Conservation (phyloP, 495 filamentous ascomycete species). For the Sabuloglossum arenarium region DNA sequence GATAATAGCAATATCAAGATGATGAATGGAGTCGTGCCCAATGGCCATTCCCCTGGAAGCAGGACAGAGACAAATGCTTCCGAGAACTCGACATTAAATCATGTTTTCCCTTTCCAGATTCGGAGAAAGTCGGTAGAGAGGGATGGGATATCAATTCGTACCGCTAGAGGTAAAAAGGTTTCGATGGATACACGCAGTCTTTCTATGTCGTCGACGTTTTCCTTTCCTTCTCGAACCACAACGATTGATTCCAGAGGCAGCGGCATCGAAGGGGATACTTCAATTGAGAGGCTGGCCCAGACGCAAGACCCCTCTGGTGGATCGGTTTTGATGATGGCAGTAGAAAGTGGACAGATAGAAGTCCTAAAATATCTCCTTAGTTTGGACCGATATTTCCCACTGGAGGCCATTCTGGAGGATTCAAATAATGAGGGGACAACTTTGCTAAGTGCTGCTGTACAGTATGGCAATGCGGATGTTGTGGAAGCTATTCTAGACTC, state of each 20-base stretch:
- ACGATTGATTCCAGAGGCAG: conserved; percentile 54
- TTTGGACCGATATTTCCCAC: conserved; percentile 49
- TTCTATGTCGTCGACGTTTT: conserved; percentile 71
- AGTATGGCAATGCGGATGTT: conserved; percentile 53
- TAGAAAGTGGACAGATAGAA: conserved; percentile 51
- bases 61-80: conserved; percentile 18
- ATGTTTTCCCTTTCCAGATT: conserved; percentile 78
- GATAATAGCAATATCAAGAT: not conserved
- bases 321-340: conserved; percentile 90
- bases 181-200: conserved; percentile 74
- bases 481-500: conserved; percentile 57
- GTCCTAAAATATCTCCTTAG: conserved; percentile 60
- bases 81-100: conserved; percentile 33
- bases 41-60: not conserved
- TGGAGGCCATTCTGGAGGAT: conserved; percentile 53
- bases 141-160: conserved; percentile 13
- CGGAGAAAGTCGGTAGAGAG: conserved; percentile 16
- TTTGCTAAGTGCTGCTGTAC: conserved; percentile 81
- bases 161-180: conserved; percentile 48
- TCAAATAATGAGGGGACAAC: conserved; percentile 76
- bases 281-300: conserved; percentile 57
- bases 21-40: not conserved
- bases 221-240: conserved; percentile 51
- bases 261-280: conserved; percentile 65
- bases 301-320: conserved; percentile 67